Evolutionary conservation across 129 eudicot species (phyloP).

Genomic region (Gnaphalium uliginosum): DNA sequence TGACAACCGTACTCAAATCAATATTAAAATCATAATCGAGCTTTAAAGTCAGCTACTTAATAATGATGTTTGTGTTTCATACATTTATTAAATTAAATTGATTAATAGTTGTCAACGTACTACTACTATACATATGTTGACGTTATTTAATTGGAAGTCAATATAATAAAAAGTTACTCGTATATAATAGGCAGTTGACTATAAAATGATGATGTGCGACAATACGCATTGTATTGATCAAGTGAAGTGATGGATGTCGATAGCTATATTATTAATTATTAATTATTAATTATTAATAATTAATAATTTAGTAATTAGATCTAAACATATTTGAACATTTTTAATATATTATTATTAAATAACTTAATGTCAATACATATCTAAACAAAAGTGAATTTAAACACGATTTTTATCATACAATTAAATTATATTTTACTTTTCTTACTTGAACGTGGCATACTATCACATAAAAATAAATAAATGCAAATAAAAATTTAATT

Average conservation of each 20-base stretch:
- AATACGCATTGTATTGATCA: conserved; percentile 24
- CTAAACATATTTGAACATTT: too few species aligned
- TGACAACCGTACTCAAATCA: conserved; percentile 5
- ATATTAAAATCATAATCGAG: conserved; percentile 15
- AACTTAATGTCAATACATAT: too few species aligned
- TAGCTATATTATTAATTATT: not conserved
- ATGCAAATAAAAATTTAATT: not conserved
- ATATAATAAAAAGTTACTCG: not conserved
- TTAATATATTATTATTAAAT: too few species aligned
- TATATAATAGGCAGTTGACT: conserved; percentile 18
- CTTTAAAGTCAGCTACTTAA: conserved; percentile 20
- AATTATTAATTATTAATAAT: too few species aligned
- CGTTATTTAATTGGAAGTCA: conserved; percentile 33
- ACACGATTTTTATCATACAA: not conserved
- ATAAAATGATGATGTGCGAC: conserved; percentile 25
- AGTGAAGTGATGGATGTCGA: conserved; percentile 26
- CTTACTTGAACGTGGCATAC: not conserved
- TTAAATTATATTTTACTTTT: not conserved
- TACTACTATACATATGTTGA: not conserved
- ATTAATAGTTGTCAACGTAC: conserved; percentile 17
- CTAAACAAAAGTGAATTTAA: not conserved
- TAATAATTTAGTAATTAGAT: too few species aligned
- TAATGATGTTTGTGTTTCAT: not conserved
- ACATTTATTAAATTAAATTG: not conserved
- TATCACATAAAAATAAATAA: not conserved